Evolutionary conservation across 2,329 filamentous ascomycete species (phyloP).

Genomic region (Diaporthe vaccinii): DNA sequence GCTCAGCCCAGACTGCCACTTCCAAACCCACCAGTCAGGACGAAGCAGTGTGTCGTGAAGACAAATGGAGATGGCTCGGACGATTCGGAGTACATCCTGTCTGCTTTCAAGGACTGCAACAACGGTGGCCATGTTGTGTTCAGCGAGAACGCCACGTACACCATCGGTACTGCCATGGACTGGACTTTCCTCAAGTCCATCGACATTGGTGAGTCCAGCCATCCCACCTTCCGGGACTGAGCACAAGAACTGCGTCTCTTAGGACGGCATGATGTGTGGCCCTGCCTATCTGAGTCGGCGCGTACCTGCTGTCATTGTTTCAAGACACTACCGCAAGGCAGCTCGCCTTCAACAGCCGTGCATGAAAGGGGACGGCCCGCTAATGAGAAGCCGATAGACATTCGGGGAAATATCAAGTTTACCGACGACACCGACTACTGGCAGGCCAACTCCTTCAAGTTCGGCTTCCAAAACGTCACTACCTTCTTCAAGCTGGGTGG

Average conservation of each 20-base stretch:
- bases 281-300: constrained; percentile 37
- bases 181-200: constrained; percentile 72
- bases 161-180: constrained; percentile 73
- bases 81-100: constrained; percentile 56
- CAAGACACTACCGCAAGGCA: background rate
- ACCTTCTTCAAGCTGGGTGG: constrained; percentile 78
- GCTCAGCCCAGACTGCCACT: constrained; percentile 46
- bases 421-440: constrained; percentile 77
- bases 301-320: constrained; percentile 35
- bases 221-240: background rate
- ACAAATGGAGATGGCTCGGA: constrained; percentile 60
- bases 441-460: constrained; percentile 73
- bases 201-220: constrained; percentile 63
- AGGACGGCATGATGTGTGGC: background rate
- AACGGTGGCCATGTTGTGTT: constrained; percentile 72
- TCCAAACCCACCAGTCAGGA: constrained; percentile 45
- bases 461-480: constrained; percentile 74
- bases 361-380: constrained; percentile 32
- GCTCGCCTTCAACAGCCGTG: background rate
- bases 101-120: constrained; percentile 68
- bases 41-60: constrained; percentile 68
- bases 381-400: constrained; percentile 42
- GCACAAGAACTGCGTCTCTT: background rate
- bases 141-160: constrained; percentile 66
- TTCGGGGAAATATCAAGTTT: constrained; percentile 64